Conservation (phyloP, 108 stramenopile species). For the Discostella pseudostelligera region DNA sequence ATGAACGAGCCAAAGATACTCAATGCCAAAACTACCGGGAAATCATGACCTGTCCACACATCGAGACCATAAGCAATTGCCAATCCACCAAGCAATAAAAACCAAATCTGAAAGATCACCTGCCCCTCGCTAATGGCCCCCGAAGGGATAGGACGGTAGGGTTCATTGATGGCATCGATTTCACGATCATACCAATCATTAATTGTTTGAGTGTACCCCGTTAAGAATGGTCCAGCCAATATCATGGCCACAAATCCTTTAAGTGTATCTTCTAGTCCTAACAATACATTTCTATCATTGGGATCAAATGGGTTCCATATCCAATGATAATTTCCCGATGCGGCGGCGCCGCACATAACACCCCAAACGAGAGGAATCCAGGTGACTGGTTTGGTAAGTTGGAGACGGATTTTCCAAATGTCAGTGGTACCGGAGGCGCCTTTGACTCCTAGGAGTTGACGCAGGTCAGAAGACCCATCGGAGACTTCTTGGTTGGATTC, state of each 20-base stretch:
- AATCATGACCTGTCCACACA: slow-evolving; percentile 90
- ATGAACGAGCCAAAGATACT: slow-evolving; percentile 90
- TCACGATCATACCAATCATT: slow-evolving; percentile 99
- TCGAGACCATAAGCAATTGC: slow-evolving; percentile 90
- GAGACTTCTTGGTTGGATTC: slow-evolving; percentile 64
- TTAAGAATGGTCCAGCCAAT: slow-evolving; percentile 91
- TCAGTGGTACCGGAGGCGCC: slow-evolving; percentile 66
- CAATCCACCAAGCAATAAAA: slow-evolving; percentile 86
- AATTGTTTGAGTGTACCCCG: slow-evolving; percentile 97
- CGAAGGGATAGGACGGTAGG: slow-evolving; percentile 93
- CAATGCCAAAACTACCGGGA: slow-evolving; percentile 78
- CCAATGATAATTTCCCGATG: slow-evolving; percentile 96
- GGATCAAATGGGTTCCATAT: slow-evolving; percentile 96
- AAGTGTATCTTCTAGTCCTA: slow-evolving; percentile 80
- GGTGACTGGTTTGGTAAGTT: slow-evolving; percentile 88
- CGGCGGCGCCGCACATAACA: slow-evolving; percentile 90
- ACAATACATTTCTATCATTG: slow-evolving; percentile 71
- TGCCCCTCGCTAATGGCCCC: slow-evolving; percentile 89
- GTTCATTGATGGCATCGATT: slow-evolving; percentile 98
- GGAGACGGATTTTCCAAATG: slow-evolving; percentile 91
- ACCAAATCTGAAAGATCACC: slow-evolving; percentile 93
- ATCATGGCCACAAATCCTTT: slow-evolving; percentile 91
- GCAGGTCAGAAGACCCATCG: slow-evolving; percentile 68
- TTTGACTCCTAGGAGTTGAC: slow-evolving; percentile 85
- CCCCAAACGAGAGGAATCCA: slow-evolving; percentile 96